These are phyloP conservation scores for Cryptosporidium muris DNA, from an alignment of 169 alveolate genomes.

Conservation along the genomic window DNA sequence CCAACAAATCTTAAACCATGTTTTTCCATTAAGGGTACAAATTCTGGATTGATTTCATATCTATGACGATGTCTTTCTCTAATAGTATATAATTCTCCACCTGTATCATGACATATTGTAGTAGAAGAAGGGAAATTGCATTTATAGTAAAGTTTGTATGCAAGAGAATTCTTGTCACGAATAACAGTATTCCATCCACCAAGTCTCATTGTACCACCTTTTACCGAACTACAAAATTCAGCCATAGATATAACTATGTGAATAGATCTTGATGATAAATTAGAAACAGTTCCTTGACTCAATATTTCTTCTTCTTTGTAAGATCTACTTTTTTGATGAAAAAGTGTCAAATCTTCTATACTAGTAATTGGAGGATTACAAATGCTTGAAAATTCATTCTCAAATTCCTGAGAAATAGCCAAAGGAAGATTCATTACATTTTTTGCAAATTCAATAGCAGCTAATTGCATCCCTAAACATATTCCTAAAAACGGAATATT, in stretches of 20 bases:
- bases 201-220: slow-evolving; percentile 93
- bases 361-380: slow-evolving; percentile 40
- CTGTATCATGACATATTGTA: slow-evolving; percentile 59
- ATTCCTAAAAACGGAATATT: slow-evolving; percentile 91
- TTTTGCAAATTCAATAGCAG: slow-evolving; percentile 88
- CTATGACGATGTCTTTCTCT: slow-evolving; percentile 95
- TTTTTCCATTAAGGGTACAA: slow-evolving; percentile 82
- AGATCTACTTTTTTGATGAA: slow-evolving; percentile 14
- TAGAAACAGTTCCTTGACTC: slow-evolving; percentile 18
- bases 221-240: slow-evolving; percentile 78
- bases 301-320: slow-evolving; percentile 43
- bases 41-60: slow-evolving; percentile 90
- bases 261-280: slow-evolving; percentile 45
- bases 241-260: slow-evolving; percentile 74
- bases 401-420: slow-evolving; percentile 84
- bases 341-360: slow-evolving; percentile 45
- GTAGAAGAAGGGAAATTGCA: slow-evolving; percentile 52
- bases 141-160: slow-evolving; percentile 83
- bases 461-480: slow-evolving; percentile 94
- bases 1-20: slow-evolving; percentile 91
- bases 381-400: slow-evolving; percentile 46
- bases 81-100: slow-evolving; percentile 80
- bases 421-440: slow-evolving; percentile 71
- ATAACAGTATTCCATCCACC: slow-evolving; percentile 89
- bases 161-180: slow-evolving; percentile 85